These are phyloP conservation scores for Carex parvula DNA, from an alignment of 176 grass and related monocot species.

Conservation along the genomic window DNA sequence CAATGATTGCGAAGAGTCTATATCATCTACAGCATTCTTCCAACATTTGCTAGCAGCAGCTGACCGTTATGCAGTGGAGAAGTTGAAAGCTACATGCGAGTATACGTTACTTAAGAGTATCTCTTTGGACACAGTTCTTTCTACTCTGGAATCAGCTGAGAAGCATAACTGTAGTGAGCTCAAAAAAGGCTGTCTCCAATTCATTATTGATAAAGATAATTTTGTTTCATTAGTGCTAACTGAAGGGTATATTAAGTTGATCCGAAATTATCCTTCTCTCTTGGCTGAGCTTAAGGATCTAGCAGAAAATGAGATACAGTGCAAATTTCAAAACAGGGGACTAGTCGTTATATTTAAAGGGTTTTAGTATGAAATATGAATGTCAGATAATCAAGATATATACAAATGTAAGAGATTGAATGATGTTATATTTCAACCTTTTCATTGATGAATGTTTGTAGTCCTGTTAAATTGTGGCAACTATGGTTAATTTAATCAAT, in stretches of 20 bases:
- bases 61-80: background rate
- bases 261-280: background rate
- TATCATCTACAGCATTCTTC: background rate
- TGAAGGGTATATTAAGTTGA: background rate
- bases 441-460: background rate
- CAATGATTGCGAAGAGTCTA: background rate
- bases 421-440: background rate
- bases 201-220: background rate
- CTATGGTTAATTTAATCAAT: background rate
- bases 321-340: background rate
- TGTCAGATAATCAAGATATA: background rate
- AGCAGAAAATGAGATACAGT: background rate
- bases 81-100: background rate
- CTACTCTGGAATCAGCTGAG: background rate
- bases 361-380: background rate
- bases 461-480: background rate
- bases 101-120: background rate
- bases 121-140: background rate
- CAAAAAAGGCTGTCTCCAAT: background rate
- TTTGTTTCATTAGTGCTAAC: background rate
- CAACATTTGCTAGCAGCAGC: conserved; percentile 1
- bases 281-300: background rate
- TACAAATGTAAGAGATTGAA: background rate
- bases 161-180: background rate
- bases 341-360: background rate